A percentile compares a stretch with the other conserved stretches of the same genome.
Evolutionary conservation across 495 filamentous ascomycete species (phyloP).

Genomic region (Trichoderma asperelloides): DNA sequence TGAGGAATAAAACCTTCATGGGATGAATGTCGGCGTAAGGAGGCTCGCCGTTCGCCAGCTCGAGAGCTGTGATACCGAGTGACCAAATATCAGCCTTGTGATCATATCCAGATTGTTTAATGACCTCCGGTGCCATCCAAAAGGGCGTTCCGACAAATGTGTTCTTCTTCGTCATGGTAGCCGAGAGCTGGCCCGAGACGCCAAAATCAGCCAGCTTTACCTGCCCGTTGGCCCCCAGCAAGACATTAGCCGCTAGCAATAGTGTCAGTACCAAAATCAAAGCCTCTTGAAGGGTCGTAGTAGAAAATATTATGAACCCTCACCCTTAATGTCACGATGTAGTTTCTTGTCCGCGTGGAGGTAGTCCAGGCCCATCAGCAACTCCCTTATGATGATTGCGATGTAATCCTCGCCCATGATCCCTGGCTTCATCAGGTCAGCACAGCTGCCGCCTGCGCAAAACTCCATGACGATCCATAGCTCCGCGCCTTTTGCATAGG

Average conservation of each 20-base stretch:
- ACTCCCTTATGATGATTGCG: slow-evolving; percentile 81
- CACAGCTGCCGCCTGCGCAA: slow-evolving; percentile 86
- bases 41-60: slow-evolving; percentile 86
- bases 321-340: slow-evolving; percentile 94
- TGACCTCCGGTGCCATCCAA: slow-evolving; percentile 99
- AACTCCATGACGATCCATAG: slow-evolving; percentile 98
- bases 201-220: slow-evolving; percentile 98
- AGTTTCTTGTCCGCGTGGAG: slow-evolving; percentile 91
- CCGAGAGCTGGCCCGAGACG: slow-evolving; percentile 91
- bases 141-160: slow-evolving; percentile 98
- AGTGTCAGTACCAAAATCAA: slow-evolving; percentile 18
- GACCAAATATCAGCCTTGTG: slow-evolving; percentile 99
- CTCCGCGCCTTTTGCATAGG: slow-evolving; percentile 88
- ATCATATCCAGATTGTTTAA: slow-evolving; percentile 96
- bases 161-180: slow-evolving; percentile 99
- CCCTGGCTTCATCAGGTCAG: slow-evolving; percentile 85
- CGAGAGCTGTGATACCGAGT: slow-evolving; percentile 92
- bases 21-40: slow-evolving; percentile 96
- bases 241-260: slow-evolving; percentile 71
- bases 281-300: background rate
- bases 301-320: slow-evolving; percentile 15
- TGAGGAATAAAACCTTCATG: slow-evolving; percentile 97
- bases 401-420: slow-evolving; percentile 91
- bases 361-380: slow-evolving; percentile 85
- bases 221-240: slow-evolving; percentile 80